These are phyloP conservation scores for Ramaria rubella DNA, from an alignment of 768 basidiomycete genomes.

Conservation along the genomic window DNA sequence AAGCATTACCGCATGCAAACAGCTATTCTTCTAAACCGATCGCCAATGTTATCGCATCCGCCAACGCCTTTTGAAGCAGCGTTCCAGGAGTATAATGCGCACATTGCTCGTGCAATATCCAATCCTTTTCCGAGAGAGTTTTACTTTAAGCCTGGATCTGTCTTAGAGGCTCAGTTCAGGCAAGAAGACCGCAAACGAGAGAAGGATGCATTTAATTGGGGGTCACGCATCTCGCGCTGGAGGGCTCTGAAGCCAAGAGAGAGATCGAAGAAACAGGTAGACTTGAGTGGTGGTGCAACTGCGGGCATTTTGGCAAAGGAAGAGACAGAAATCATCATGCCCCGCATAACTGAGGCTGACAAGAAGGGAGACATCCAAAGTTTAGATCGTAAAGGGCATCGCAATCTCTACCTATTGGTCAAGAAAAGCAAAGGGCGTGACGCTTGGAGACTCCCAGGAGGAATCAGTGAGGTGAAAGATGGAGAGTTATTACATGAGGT, in stretches of 20 bases:
- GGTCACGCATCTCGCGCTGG: slow-evolving; percentile 41
- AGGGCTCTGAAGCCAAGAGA: slow-evolving; percentile 35
- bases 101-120: slow-evolving; percentile 77
- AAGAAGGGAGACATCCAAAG: slow-evolving; percentile 54
- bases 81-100: slow-evolving; percentile 77
- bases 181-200: slow-evolving; percentile 71
- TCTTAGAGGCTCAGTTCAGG: slow-evolving; percentile 75
- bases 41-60: slow-evolving; percentile 67
- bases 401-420: slow-evolving; percentile 86
- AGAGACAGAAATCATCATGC: slow-evolving; percentile 55
- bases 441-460: slow-evolving; percentile 71
- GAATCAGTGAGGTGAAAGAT: slow-evolving; percentile 48
- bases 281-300: too few species aligned
- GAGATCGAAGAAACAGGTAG: slow-evolving; percentile 32
- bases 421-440: slow-evolving; percentile 42
- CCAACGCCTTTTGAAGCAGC: slow-evolving; percentile 70
- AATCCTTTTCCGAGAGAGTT: slow-evolving; percentile 86
- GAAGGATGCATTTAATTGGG: slow-evolving; percentile 58
- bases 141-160: slow-evolving; percentile 89
- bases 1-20: slow-evolving; percentile 22
- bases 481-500: slow-evolving; percentile 78
- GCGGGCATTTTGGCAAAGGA: slow-evolving; percentile 29
- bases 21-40: slow-evolving; percentile 70
- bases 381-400: slow-evolving; percentile 73
- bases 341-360: slow-evolving; percentile 59